Percentiles rank a stretch among this genome's conserved stretches.
Conservation (phyloP, 2,329 filamentous ascomycete genomes). For the Rhinocladiella similis region DNA sequence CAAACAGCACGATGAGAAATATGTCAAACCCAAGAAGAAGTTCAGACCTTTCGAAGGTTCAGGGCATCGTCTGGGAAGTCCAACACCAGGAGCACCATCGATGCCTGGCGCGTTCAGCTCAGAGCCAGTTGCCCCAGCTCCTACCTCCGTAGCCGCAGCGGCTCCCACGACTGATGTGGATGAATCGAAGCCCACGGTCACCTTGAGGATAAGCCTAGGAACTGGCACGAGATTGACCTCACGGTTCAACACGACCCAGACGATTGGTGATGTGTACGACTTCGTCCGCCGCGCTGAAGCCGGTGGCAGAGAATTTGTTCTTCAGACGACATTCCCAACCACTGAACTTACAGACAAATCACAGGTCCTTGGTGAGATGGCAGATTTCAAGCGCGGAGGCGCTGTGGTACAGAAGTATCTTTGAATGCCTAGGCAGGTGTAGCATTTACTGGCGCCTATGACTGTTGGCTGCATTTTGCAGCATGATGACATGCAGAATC, state of each 20-base stretch:
- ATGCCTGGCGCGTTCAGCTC: conserved; percentile 29
- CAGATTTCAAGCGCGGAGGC: conserved; percentile 52
- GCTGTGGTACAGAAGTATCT: conserved; percentile 51
- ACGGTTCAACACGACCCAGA: conserved; percentile 66
- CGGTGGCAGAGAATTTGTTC: conserved; percentile 54
- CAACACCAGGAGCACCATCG: conserved; percentile 54
- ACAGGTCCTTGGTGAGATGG: conserved; percentile 45
- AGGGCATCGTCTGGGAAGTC: conserved; percentile 64
- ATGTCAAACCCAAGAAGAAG: conserved; percentile 62
- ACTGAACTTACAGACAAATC: conserved; percentile 61
- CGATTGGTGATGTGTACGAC: conserved; percentile 63
- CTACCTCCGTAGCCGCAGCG: conserved; percentile 30
- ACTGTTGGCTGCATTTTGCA: background rate
- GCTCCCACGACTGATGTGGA: conserved; percentile 52
- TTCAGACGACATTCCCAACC: conserved; percentile 67
- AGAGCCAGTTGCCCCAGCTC: conserved; percentile 36
- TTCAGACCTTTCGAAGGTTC: conserved; percentile 63
- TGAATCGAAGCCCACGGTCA: conserved; percentile 57
- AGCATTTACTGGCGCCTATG: too few species aligned
- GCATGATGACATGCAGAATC: too few species aligned
- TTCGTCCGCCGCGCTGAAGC: conserved; percentile 59
- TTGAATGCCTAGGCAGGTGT: conserved; percentile 5
- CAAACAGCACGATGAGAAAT: conserved; percentile 62
- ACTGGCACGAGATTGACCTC: conserved; percentile 62
- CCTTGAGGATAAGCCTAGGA: conserved; percentile 63